Evolutionary conservation across 192 early-diverging fungal species (phyloP), one percentile per base, ranked within the genome.

Genomic region (Entomortierella parvispora): DNA sequence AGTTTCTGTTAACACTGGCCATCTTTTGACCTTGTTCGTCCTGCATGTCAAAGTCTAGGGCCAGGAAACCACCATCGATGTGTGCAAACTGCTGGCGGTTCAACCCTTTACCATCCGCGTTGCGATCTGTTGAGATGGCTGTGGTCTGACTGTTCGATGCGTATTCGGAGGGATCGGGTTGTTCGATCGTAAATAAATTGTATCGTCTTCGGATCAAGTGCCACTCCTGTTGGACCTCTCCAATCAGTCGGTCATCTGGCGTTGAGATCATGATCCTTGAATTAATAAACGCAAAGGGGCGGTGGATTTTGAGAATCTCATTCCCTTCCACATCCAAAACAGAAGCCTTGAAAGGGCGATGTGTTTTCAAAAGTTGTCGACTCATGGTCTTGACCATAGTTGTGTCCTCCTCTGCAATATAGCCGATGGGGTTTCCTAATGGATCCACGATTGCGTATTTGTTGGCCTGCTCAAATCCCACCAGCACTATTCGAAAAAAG

Each of bases 141-240:
- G 65, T 68, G 6, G 74, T 64, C 1, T 28, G 15, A 4, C 6
- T n/a, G 28, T 77, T 61, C 12, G 31, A 18, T 29, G 37, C 11
- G 5, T 56, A 57, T 8, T 31, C 49, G 11, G 32, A 31, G 5
- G 64, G 70, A 54, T 85, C 79, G 60, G 83, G 85, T 25, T 79
- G 71, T n/a, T 84, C 77, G 68, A 83, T 70, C 1, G 89, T 71
- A 79, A 95, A 97, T 10, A 97, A 71, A 62, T 97, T 91, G 79
- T 96, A 97, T 69, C 90, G 86, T 57, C 94, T 72, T 28, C 93
- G 81, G 84, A 89, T 86, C 17, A 89, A 70, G 62, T 97, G 92
- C 94, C 94, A 96, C 22, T 89, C 87, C 67, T 95, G 93, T 44
- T 94, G 90, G 23, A 95, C 93, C 70, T 93, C 90, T 22, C 94